These are phyloP conservation scores for Monosporascus sp. DNA, from an alignment of 2,329 filamentous ascomycete genomes.

Conservation along the genomic window DNA sequence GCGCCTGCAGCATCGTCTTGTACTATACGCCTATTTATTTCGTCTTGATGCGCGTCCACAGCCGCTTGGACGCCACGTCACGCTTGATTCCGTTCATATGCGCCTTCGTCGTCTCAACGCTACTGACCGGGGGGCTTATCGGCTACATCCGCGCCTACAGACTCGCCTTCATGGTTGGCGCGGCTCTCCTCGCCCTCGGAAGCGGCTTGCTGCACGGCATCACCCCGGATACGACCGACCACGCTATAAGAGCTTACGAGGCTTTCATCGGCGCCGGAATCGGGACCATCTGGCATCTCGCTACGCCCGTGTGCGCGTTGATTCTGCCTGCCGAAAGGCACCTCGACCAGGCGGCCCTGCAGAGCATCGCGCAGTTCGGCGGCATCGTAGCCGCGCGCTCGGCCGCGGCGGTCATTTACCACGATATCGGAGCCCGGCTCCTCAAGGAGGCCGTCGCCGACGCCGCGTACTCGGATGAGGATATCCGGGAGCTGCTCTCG, in stretches of 20 bases:
- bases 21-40: constrained; percentile 54
- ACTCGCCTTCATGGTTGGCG: constrained; percentile 25
- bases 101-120: constrained; percentile 51
- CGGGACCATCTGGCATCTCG: constrained; percentile 27
- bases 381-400: constrained; percentile 20
- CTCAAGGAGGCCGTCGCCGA: constrained; percentile 11
- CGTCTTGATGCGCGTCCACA: constrained; percentile 42
- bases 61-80: constrained; percentile 34
- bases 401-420: constrained; percentile 25
- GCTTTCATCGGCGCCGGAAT: constrained; percentile 27
- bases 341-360: constrained; percentile 24
- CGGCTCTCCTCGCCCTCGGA: constrained; percentile 20
- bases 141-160: constrained; percentile 33
- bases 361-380: constrained; percentile 28
- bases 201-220: constrained; percentile 24
- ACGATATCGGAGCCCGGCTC: constrained; percentile 21
- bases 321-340: constrained; percentile 15
- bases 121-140: constrained; percentile 44
- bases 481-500: constrained; percentile 23
- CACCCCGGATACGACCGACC: constrained; percentile 14
- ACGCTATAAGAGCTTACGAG: constrained; percentile 25
- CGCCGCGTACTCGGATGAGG: constrained; percentile 13
- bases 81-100: constrained; percentile 31
- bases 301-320: constrained; percentile 21
- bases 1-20: constrained; percentile 34